Conservation (phyloP, 2,329 filamentous ascomycete species). For the Sclerotinia borealis region DNA sequence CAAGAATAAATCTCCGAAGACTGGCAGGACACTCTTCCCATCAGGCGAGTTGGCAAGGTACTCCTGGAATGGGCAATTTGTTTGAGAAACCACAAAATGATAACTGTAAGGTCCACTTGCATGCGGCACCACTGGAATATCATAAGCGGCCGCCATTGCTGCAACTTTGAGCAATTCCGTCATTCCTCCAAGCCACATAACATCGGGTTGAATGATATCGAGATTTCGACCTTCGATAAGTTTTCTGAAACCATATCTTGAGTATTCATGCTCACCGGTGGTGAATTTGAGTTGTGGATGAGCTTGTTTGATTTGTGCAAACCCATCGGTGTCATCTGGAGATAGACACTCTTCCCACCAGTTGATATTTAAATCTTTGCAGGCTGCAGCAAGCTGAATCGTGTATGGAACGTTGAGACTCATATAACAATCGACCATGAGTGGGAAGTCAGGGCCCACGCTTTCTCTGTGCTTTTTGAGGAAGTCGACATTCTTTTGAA, state of each 20-base stretch:
- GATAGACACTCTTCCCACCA: constrained; percentile 96
- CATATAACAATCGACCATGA: constrained; percentile 98
- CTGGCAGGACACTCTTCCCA: constrained; percentile 80
- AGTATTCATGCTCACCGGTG: constrained; percentile 94
- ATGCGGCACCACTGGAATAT: constrained; percentile 92
- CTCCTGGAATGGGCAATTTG: constrained; percentile 92
- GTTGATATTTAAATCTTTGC: constrained; percentile 79
- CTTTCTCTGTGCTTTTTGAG: constrained; percentile 76
- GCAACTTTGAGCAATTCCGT: constrained; percentile 87
- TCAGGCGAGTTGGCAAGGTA: constrained; percentile 92
- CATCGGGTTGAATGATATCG: constrained; percentile 91
- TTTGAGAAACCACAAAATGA: constrained; percentile 90
- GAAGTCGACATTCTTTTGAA: constrained; percentile 85
- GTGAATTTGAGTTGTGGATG: constrained; percentile 91
- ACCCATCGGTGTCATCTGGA: constrained; percentile 88
- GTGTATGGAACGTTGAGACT: constrained; percentile 88
- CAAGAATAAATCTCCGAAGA: constrained; percentile 85
- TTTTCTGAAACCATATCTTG: constrained; percentile 89
- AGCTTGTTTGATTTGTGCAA: constrained; percentile 81
- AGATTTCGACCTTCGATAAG: constrained; percentile 86
- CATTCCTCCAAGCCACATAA: constrained; percentile 95
- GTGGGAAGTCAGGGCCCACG: constrained; percentile 82
- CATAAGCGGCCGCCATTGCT: constrained; percentile 85
- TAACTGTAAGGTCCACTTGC: constrained; percentile 92
- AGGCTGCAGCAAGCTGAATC: constrained; percentile 81